Base-by-base conservation (phyloP, 2,329 filamentous ascomycete species). In the Sclerotinia nivalis region DNA sequence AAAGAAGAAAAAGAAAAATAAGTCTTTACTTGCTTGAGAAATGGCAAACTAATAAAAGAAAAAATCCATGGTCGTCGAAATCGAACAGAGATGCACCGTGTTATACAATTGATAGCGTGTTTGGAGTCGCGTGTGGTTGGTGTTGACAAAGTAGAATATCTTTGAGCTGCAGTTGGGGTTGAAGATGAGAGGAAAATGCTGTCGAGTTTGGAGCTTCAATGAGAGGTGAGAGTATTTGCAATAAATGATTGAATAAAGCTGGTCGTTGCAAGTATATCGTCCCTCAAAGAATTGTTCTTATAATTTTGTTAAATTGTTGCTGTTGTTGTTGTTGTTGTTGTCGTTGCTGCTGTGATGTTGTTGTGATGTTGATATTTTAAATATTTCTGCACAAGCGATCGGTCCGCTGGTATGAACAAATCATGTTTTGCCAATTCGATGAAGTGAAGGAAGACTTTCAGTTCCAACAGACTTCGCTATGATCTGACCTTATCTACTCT, bases 181-280 rank as follows among this genome's bases (percentile, higher is more conserved):
- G 34, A 43, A 13, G 10, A 65, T 8, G 28, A 37, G 47, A 43
- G 22, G 22, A 40, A 37, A 40, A 13, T 12, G 7, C n/a, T 15
- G 31, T 62, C 22, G 22, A 37, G 28, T 50, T 50, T 20, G 15
- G 13, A 9, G 31, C 4, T 22, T 25, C 9, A 37, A 64, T 40
- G 25, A 20, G 47, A 43, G 45, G 40, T 37, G 34, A 65, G 49
- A 28, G 47, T 40, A 18, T 28, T 47, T 65, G 47, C 34, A 43
- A 52, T 43, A 43, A 65, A 43, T 15, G 47, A 52, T 28, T 25
- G 61, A 52, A 65, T 40, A 18, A 20, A 65, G 61, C 43, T 65
- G 34, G 47, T 65, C 37, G 8, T 37, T 64, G 31, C 31, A 25
- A 12, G 8, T 40, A 12, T 28, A 28, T 40, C 47, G 8, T 18